A percentile compares a stretch with the other conserved stretches of the same genome.
Evolutionary conservation across 2,329 filamentous ascomycete genomes (phyloP).

Genomic region (Piedraia hortae): DNA sequence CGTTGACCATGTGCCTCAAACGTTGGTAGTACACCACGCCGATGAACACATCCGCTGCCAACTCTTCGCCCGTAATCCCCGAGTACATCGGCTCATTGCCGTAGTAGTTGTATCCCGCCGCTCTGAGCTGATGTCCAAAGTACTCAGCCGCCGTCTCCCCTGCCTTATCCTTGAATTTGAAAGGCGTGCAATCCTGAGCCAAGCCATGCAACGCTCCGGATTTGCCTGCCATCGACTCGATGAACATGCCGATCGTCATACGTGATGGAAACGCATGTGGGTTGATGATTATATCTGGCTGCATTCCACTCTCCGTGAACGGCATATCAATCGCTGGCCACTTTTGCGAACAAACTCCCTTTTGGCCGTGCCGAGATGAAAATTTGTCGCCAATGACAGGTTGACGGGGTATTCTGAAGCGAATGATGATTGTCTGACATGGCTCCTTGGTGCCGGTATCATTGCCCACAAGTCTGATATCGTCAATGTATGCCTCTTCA

Average conservation of each 20-base stretch:
- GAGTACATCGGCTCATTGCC: slow-evolving; percentile 98
- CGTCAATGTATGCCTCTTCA: slow-evolving; percentile 71
- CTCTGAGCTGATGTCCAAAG: slow-evolving; percentile 84
- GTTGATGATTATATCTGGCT: slow-evolving; percentile 96
- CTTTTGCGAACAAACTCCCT: slow-evolving; percentile 87
- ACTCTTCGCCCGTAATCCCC: slow-evolving; percentile 81
- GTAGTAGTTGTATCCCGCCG: slow-evolving; percentile 92
- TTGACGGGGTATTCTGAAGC: slow-evolving; percentile 68
- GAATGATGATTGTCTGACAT: slow-evolving; percentile 69
- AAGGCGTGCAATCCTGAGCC: slow-evolving; percentile 88
- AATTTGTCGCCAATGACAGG: slow-evolving; percentile 97
- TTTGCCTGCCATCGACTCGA: slow-evolving; percentile 90
- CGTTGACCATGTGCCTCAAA: slow-evolving; percentile 97
- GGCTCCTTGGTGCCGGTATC: slow-evolving; percentile 65
- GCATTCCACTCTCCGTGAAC: slow-evolving; percentile 85
- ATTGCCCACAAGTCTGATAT: slow-evolving; percentile 68
- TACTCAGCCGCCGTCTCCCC: slow-evolving; percentile 76
- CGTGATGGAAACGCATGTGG: slow-evolving; percentile 96
- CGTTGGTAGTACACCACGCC: slow-evolving; percentile 96
- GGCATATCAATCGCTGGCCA: slow-evolving; percentile 90
- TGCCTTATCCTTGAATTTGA: slow-evolving; percentile 55
- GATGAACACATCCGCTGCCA: slow-evolving; percentile 84
- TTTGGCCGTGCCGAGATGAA: slow-evolving; percentile 92
- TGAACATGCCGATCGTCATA: slow-evolving; percentile 99
- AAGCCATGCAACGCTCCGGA: slow-evolving; percentile 78